Evolutionary conservation across 148 eudicot species (phyloP), one percentile per base, ranked within the genome.

Genomic region (Amaranthus cruentus): DNA sequence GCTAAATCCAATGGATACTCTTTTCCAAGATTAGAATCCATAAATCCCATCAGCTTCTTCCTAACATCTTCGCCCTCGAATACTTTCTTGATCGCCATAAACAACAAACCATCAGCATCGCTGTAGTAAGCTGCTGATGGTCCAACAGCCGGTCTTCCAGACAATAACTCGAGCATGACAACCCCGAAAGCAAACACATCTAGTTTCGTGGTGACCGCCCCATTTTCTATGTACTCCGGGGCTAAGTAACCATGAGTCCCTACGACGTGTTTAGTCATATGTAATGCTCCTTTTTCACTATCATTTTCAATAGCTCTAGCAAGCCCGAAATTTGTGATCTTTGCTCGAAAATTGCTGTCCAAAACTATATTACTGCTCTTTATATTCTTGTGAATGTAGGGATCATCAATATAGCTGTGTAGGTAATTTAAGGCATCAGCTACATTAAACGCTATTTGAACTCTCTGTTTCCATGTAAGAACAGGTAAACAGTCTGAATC

Each of bases 171-270:
- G 66, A 87, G 72, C 48, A 89, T 50, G 47, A 89, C 79, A 59
- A 91, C 87, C 12, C 97, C 97, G 10, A 89, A 85, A 5, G 97
- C 86, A 69, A 79, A 91, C 2, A 89, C 88, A 77, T 91, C 97
- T 15, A 91, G 83, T 66, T 89, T 89, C 0, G 94, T 83, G 13
- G 90, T 89, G 14, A 91, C 82, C 38, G 86, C 78, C 4, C 97
- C 95, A n/a, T 83, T 83, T 77, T 89, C 95, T 2, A 92, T 82
- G 74, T 89, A 92, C 72, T 92, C 97, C 0, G 95, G 95, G 18
- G 97, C 89, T 81, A 92, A 81, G 66, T 90, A 92, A 6, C 97
- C 97, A 10, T 84, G 78, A 6, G 92, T 89, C 3, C 97, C 97
- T n/a, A 92, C 89, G 18, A 92, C 97, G 43, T 92, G 92, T 76